A percentile compares a stretch with the other conserved stretches of the same genome.
Evolutionary conservation across 2,329 filamentous ascomycete species (phyloP).

Genomic region (Nemania serpens): DNA sequence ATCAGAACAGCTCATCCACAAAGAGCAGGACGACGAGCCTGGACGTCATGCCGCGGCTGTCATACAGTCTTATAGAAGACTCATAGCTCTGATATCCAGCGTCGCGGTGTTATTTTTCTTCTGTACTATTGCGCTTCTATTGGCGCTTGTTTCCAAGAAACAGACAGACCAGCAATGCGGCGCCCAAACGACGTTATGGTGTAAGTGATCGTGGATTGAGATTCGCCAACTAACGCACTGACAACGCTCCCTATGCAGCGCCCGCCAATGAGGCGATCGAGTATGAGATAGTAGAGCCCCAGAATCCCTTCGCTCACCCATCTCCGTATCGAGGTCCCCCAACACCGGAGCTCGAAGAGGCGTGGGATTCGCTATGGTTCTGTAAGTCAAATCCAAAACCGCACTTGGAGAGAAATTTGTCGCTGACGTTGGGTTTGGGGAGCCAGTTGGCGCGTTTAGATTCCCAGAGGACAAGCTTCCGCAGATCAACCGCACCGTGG

Average conservation of each 20-base stretch:
- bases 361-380: conserved; percentile 16
- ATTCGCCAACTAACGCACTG: not conserved
- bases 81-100: not conserved
- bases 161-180: conserved; percentile 14
- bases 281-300: conserved; percentile 13
- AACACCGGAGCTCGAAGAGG: conserved; percentile 20
- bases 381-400: conserved; percentile 1
- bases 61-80: conserved; percentile 10
- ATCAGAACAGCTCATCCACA: conserved; percentile 3
- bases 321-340: conserved; percentile 21
- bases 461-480: conserved; percentile 17
- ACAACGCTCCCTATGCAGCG: not conserved
- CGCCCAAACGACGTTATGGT: conserved; percentile 18
- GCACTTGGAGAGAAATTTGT: not conserved
- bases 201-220: conserved; percentile 3
- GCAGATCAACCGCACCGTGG: conserved; percentile 16
- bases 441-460: conserved; percentile 15
- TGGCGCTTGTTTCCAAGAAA: not conserved
- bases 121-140: not conserved
- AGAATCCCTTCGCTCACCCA: conserved; percentile 20
- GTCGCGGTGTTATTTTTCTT: not conserved
- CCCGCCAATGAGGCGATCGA: conserved; percentile 23
- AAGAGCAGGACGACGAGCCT: not conserved
- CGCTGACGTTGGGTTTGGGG: too few species aligned
- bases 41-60: not conserved